Base-by-base conservation (phyloP, 805 yeast genomes). In the Spathaspora arborariae region DNA sequence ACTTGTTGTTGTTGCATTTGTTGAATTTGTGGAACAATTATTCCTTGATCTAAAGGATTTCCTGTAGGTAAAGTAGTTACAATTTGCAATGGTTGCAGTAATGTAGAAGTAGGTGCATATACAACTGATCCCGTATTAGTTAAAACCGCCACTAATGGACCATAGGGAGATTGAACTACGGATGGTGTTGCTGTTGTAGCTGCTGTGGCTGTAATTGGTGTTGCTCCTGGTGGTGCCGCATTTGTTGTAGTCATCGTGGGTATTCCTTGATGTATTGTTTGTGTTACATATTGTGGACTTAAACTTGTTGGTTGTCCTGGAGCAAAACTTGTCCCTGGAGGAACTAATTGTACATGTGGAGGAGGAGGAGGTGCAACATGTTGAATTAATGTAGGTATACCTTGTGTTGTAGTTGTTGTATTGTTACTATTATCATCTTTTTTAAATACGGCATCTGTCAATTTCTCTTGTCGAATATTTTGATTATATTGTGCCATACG, bases 401-500 rank as follows among this genome's bases (percentile, higher is more conserved):
- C 35, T 15, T 30, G 35, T 16, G 45, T 13, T 15, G 46, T 16
- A 16, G 47, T 5, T 22, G 26, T 20, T 45, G 42, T 13, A 44
- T n/a, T 24, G 37, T 21, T 8, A 43, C 36, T 18, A 24, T 24
- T 10, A 24, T 42, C 47, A 19, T 51, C 41, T 11, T 43, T 26
- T 15, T 26, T 38, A 19, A 33, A 34, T n/a, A 45, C 55, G 39
- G 46, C 54, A 16, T 51, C 51, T 10, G 10, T n/a, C 20, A 51
- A 40, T 39, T 57, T 53, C 34, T 63, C 68, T 42, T 57, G 59
- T 37, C 68, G 47, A 16, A 63, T 42, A 42, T 57, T 61, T 41
- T 74, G 75, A 54, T 74, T 67, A 50, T 67, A 65, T 52, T 78
- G 82, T 1, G 82, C 82, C 66, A 68, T 66, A 43, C 74, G 59